Evolutionary conservation across 2,329 filamentous ascomycete genomes (phyloP).

Genomic region (Trichoderma arundinaceum): DNA sequence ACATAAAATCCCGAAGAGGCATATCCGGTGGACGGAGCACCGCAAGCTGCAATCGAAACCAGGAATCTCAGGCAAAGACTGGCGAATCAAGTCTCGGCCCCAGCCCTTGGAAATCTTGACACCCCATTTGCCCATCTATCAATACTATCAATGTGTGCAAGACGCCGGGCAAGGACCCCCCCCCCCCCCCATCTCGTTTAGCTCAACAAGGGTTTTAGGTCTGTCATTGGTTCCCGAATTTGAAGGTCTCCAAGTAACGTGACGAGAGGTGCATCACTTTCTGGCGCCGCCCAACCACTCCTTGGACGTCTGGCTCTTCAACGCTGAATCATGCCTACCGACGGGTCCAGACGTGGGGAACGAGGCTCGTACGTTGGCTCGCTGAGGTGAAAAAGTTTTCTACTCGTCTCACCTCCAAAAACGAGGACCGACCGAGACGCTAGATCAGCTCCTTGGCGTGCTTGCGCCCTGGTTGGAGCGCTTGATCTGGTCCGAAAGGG

Average conservation of each 20-base stretch:
- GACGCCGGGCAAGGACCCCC: conserved; percentile 2
- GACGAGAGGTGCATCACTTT: conserved; percentile 35
- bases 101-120: conserved; percentile 8
- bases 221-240: conserved; percentile 44
- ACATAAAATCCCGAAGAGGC: not conserved
- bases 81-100: conserved; percentile 13
- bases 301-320: conserved; percentile 4
- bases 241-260: conserved; percentile 44
- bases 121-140: conserved; percentile 17
- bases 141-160: conserved; percentile 16
- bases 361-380: conserved; percentile 17
- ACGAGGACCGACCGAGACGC: conserved; percentile 12
- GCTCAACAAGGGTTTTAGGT: conserved; percentile 42
- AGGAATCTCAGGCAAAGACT: not conserved
- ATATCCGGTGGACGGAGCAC: not conserved
- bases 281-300: conserved; percentile 15
- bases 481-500: conserved; percentile 9
- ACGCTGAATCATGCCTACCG: conserved; percentile 19
- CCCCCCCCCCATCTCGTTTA: conserved; percentile 30
- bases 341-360: conserved; percentile 12
- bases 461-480: conserved; percentile 13
- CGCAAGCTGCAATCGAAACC: not conserved
- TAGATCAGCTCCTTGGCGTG: conserved; percentile 16
- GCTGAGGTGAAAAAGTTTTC: conserved; percentile 14
- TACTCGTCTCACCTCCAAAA: conserved; percentile 18